Percentiles rank a stretch among this genome's conserved stretches.
phyloP scores from a whole-genome alignment of 192 early-diverging fungal genomes.

The Irineochytrium annulatum region DNA sequence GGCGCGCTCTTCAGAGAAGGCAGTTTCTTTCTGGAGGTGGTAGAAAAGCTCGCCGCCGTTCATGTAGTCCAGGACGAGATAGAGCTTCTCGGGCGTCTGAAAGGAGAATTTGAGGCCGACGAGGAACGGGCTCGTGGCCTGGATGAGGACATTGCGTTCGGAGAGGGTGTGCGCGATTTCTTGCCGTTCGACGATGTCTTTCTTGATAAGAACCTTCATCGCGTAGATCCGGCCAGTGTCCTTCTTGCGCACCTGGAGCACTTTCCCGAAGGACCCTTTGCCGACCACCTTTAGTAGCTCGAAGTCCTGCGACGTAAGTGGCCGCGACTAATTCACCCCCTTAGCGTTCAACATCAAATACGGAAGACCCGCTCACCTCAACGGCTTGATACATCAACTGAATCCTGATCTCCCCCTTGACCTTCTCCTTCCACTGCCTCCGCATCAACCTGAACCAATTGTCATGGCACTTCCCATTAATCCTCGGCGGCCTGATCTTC shows the following conservation, averaged over 20 bases:
- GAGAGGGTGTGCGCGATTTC: constrained; percentile 56
- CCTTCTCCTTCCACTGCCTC: constrained; percentile 15
- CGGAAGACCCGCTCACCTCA: too few relatives aligned
- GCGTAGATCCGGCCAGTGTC: constrained; percentile 52
- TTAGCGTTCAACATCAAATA: too few relatives aligned
- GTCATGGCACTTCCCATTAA: constrained; percentile 25
- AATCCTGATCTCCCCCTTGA: constrained; percentile 16
- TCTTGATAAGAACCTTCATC: constrained; percentile 55
- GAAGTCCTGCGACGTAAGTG: too few relatives aligned
- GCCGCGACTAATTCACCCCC: too few relatives aligned
- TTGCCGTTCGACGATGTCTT: constrained; percentile 47
- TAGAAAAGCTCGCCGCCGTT: constrained; percentile 56
- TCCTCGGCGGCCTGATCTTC: constrained; percentile 10
- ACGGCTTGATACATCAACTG: constrained; percentile 14
- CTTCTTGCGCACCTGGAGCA: constrained; percentile 46
- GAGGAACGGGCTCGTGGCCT: constrained; percentile 46
- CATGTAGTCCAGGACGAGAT: constrained; percentile 57
- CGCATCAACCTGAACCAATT: constrained; percentile 29
- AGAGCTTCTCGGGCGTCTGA: constrained; percentile 46
- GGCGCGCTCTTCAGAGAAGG: constrained; percentile 70
- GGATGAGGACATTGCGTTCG: constrained; percentile 52
- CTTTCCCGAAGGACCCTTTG: constrained; percentile 54
- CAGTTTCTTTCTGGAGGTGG: constrained; percentile 28
- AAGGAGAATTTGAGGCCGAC: constrained; percentile 54
- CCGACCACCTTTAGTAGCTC: constrained; percentile 44